Evolutionary conservation across 2,329 filamentous ascomycete species (phyloP).

Genomic region (Knufia petricola): DNA sequence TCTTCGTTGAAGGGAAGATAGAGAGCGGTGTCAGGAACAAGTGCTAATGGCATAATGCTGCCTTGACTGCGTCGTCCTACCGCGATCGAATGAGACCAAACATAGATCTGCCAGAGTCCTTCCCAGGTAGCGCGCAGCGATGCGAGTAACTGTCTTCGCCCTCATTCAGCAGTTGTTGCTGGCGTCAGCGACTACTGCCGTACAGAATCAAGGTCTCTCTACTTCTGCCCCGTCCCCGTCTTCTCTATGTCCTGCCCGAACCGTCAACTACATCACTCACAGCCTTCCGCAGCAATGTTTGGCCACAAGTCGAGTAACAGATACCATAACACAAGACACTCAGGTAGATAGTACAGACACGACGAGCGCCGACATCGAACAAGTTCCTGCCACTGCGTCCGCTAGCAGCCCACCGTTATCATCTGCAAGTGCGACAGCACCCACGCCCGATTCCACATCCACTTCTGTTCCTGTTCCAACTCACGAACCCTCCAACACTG

Average conservation of each 20-base stretch:
- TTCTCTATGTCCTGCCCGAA: constrained; percentile 44
- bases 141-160: neutral
- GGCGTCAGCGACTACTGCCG: neutral
- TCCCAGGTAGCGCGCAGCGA: too few relatives aligned
- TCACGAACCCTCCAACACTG: neutral
- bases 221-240: constrained; percentile 5
- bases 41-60: constrained; percentile 1
- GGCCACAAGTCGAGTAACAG: constrained; percentile 35
- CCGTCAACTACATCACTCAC: constrained; percentile 75
- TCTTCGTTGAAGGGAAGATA: too few relatives aligned
- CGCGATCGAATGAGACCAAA: neutral
- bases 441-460: neutral
- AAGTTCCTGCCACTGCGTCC: neutral
- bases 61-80: constrained; percentile 1
- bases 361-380: neutral
- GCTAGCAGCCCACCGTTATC: neutral
- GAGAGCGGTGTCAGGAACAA: too few relatives aligned
- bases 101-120: neutral
- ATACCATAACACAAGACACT: neutral
- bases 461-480: neutral
- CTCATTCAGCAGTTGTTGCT: neutral
- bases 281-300: constrained; percentile 67
- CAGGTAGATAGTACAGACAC: neutral
- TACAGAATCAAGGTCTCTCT: neutral
- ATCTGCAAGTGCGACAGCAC: neutral